Base-by-base conservation (phyloP, 495 filamentous ascomycete genomes). In the Daldinia caldariorum region DNA sequence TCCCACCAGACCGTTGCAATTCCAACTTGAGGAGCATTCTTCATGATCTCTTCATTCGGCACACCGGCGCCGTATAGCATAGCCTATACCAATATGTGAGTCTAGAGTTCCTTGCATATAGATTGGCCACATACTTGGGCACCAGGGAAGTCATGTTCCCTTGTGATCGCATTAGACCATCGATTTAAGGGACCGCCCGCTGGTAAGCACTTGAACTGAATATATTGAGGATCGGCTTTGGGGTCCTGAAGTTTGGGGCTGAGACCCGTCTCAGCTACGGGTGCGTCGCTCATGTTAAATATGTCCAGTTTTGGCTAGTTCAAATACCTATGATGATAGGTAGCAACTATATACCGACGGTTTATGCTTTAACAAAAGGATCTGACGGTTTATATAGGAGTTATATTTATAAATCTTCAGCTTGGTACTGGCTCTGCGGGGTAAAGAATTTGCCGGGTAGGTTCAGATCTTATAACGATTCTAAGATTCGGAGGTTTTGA, bases 1-100 rank as follows among this genome's bases (percentile, higher is more conserved):
- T 99, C 95, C 94, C 94, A 99, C 94, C 94, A 97, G 2, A 97
- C 93, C 6, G 92, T 92, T 6, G 94, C 91, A 64, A 89, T 83
- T 29, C 95, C 95, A 12, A 99, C 92, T 63, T 99, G 95, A 6
- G 94, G 93, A 58, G 89, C 90, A 59, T 87, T 95, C 77, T 93
- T 92, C 93, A 97, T 97, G 69, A 91, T 86, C 32, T 94, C 85
- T 71, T 87, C 84, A 72, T 93, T 85, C 13, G 94, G 94, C 32
- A 97, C 90, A 29, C 95, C 95, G 9, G 94, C 94, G 6, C 92
- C 94, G 80, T 95, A 97, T 2, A 97, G 86, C 95, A 99, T 99
- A 66, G 94, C 94, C 90, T 96, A 67, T 12, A 37, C 58, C 18
- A 37, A 61, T 72, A 38, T 58, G 57, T 56, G 20, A 61, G 63